These are phyloP conservation scores for Papilionanthe hybrid DNA, from an alignment of 116 monocot species.

Conservation along the genomic window DNA sequence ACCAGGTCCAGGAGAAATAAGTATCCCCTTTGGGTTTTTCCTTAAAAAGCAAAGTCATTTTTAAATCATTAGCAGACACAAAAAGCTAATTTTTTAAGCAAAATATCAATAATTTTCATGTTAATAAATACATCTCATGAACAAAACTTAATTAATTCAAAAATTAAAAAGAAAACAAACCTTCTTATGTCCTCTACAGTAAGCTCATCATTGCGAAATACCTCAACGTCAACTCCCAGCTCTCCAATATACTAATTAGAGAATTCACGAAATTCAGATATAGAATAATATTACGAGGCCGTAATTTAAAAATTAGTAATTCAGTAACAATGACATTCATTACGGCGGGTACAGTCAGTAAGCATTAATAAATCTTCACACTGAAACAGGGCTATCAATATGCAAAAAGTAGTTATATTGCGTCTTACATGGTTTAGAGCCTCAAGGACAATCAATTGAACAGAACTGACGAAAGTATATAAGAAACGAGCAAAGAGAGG, in stretches of 20 bases:
- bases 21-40: slow-evolving; percentile 73
- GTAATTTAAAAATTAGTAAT: not conserved
- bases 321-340: not conserved
- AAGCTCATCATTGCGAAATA: slow-evolving; percentile 86
- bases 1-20: slow-evolving; percentile 95
- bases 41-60: slow-evolving; percentile 16
- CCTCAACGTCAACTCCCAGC: slow-evolving; percentile 74
- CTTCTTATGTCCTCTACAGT: slow-evolving; percentile 79
- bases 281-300: not conserved
- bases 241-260: slow-evolving; percentile 78
- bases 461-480: not conserved
- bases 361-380: not conserved
- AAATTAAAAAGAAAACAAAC: slow-evolving; percentile 23
- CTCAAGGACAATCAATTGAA: not conserved
- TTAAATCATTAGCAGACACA: too few species aligned
- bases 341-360: not conserved
- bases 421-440: not conserved
- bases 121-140: slow-evolving; percentile 2
- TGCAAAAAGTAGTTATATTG: not conserved
- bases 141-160: not conserved
- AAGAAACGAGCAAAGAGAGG: not conserved
- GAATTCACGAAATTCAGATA: not conserved
- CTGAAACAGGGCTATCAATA: not conserved
- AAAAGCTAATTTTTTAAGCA: not conserved
- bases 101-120: not conserved